These are phyloP conservation scores for Gossypium arboreum DNA, from an alignment of 345 rosid genomes.

Conservation along the genomic window DNA sequence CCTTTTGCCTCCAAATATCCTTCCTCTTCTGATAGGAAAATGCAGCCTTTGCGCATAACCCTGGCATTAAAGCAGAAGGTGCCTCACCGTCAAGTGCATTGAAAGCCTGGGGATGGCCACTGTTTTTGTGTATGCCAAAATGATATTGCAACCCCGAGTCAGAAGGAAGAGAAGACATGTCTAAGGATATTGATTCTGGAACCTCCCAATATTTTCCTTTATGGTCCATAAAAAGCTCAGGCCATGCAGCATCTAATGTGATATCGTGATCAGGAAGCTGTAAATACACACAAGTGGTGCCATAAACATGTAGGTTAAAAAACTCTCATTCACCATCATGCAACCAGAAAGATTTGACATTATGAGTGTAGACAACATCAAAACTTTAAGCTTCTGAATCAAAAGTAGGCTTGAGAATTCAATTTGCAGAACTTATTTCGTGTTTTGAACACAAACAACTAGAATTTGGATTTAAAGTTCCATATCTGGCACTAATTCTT, in stretches of 20 bases:
- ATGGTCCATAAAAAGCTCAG: constrained; percentile 67
- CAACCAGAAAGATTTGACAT: neutral
- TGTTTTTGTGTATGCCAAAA: constrained; percentile 61
- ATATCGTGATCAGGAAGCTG: constrained; percentile 80
- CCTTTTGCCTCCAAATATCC: constrained; percentile 68
- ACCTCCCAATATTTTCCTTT: constrained; percentile 85
- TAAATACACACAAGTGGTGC: constrained; percentile 1
- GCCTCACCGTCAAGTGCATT: constrained; percentile 35
- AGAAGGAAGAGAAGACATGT: constrained; percentile 49
- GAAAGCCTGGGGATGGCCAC: constrained; percentile 52
- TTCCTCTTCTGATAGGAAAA: constrained; percentile 67
- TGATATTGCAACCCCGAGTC: constrained; percentile 66
- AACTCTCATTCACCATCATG: neutral
- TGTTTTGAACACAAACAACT: neutral
- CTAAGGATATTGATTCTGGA: constrained; percentile 73
- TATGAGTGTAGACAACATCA: too few species aligned
- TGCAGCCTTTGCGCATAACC: constrained; percentile 78
- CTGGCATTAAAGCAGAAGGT: constrained; percentile 68
- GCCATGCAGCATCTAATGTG: constrained; percentile 86
- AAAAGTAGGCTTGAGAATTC: neutral
- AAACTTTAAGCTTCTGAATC: neutral
- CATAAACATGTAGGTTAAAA: neutral
- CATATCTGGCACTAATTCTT: neutral
- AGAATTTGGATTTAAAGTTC: neutral
- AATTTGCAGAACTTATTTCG: neutral